These are phyloP conservation scores for Ganoderma multipileum DNA, from an alignment of 1,284 basidiomycete species.

Conservation along the genomic window DNA sequence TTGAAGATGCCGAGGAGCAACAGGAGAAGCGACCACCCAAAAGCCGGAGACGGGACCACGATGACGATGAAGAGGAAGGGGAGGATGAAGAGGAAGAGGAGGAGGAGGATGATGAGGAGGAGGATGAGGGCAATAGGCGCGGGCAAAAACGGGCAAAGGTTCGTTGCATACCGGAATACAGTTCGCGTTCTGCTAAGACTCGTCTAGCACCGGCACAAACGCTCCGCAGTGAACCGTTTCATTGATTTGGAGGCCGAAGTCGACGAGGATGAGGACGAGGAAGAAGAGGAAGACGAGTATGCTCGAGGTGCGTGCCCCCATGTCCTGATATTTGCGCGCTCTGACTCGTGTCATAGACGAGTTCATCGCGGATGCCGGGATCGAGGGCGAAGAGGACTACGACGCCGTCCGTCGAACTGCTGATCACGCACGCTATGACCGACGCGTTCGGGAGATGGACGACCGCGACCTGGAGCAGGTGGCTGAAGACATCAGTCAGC, in stretches of 20 bases:
- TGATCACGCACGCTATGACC: slow-evolving; percentile 84
- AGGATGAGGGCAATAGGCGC: slow-evolving; percentile 46
- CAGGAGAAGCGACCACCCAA: slow-evolving; percentile 38
- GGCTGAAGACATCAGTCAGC: slow-evolving; percentile 84
- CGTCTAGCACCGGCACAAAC: slow-evolving; percentile 67
- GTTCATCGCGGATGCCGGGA: slow-evolving; percentile 82
- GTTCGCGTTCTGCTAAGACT: slow-evolving; percentile 11
- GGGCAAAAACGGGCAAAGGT: slow-evolving; percentile 67
- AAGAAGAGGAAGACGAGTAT: slow-evolving; percentile 90
- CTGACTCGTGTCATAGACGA: slow-evolving; percentile 54
- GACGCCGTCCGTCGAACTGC: slow-evolving; percentile 65
- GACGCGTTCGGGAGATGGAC: slow-evolving; percentile 77
- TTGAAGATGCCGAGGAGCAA: slow-evolving; percentile 42
- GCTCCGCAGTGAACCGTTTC: slow-evolving; percentile 78
- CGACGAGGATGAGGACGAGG: slow-evolving; percentile 94
- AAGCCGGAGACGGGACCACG: slow-evolving; percentile 39
- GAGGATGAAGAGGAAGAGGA: slow-evolving; percentile 61
- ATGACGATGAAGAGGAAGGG: slow-evolving; percentile 57
- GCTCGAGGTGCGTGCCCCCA: slow-evolving; percentile 64
- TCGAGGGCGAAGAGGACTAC: slow-evolving; percentile 74
- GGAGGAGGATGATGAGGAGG: slow-evolving; percentile 50
- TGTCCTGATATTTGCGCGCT: not conserved
- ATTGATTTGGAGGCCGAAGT: slow-evolving; percentile 96
- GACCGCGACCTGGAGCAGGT: slow-evolving; percentile 89
- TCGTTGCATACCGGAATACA: slow-evolving; percentile 24